A percentile compares a stretch with the other conserved stretches of the same genome.
Evolutionary conservation across 495 filamentous ascomycete genomes (phyloP).

Genomic region (Hypoxylon crocopeplum): DNA sequence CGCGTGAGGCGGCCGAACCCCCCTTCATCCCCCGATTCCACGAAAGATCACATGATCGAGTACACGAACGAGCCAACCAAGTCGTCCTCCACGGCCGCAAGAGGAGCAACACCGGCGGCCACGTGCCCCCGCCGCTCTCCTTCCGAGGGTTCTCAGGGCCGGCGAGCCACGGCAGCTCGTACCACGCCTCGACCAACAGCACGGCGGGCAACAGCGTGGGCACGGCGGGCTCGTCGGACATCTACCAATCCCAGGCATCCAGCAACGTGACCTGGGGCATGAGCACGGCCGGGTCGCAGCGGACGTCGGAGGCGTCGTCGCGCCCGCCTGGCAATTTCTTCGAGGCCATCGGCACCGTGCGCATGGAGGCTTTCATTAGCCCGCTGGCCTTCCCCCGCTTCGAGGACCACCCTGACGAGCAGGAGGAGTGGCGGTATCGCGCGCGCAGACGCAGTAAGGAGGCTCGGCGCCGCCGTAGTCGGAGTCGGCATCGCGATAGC

Average conservation of each 20-base stretch:
- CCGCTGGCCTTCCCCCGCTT: constrained; percentile 54
- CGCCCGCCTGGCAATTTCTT: constrained; percentile 65
- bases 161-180: constrained; percentile 48
- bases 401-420: constrained; percentile 54
- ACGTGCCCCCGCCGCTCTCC: constrained; percentile 66
- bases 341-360: constrained; percentile 84
- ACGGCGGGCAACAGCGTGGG: constrained; percentile 59
- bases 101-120: constrained; percentile 81
- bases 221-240: constrained; percentile 65
- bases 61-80: constrained; percentile 55
- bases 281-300: constrained; percentile 48
- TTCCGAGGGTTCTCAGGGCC: constrained; percentile 79
- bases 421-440: constrained; percentile 52
- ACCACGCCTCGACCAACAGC: constrained; percentile 56
- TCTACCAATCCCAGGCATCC: constrained; percentile 53
- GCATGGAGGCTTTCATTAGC: constrained; percentile 96
- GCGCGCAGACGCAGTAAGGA: constrained; percentile 57
- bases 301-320: constrained; percentile 69
- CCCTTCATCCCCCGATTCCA: constrained; percentile 82
- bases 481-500: constrained; percentile 58
- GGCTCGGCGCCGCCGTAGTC: constrained; percentile 54
- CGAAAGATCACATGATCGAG: constrained; percentile 47
- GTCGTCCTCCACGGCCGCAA: constrained; percentile 71
- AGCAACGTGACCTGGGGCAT: constrained; percentile 51
- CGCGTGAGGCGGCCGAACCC: constrained; percentile 69